Conservation (phyloP, 2,329 filamentous ascomycete species). For the Scytalidium sp. region DNA sequence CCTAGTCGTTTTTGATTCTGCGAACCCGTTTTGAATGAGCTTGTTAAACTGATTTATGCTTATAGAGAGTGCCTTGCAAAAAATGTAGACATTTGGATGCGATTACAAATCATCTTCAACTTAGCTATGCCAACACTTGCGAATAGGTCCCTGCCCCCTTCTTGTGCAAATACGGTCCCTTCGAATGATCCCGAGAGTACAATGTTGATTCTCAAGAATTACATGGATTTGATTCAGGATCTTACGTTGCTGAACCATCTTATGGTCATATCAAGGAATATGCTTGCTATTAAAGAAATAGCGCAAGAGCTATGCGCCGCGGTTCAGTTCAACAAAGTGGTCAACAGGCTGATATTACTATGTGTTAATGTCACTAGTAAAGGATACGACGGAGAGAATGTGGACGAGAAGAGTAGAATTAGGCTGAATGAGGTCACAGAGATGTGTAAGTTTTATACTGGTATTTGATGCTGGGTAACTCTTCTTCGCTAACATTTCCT, state of each 20-base stretch:
- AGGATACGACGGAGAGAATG: conserved; percentile 61
- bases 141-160: conserved; percentile 54
- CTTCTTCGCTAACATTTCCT: not conserved
- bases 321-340: conserved; percentile 63
- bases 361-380: conserved; percentile 67
- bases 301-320: conserved; percentile 64
- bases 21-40: not conserved
- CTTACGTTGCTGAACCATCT: conserved; percentile 63
- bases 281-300: conserved; percentile 62
- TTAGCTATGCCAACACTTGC: conserved; percentile 60
- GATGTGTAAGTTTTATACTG: conserved; percentile 45
- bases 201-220: conserved; percentile 60
- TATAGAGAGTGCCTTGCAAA: conserved; percentile 55
- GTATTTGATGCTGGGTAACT: not conserved
- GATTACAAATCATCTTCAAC: conserved; percentile 58
- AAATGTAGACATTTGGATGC: conserved; percentile 65
- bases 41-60: not conserved
- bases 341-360: conserved; percentile 62
- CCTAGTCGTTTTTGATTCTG: not conserved
- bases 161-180: conserved; percentile 50
- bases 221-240: conserved; percentile 58
- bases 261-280: conserved; percentile 63
- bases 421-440: conserved; percentile 63
- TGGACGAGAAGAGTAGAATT: conserved; percentile 52
- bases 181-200: conserved; percentile 59